phyloP scores from a whole-genome alignment of 495 filamentous ascomycete genomes.

The Penicillium chermesinum region DNA sequence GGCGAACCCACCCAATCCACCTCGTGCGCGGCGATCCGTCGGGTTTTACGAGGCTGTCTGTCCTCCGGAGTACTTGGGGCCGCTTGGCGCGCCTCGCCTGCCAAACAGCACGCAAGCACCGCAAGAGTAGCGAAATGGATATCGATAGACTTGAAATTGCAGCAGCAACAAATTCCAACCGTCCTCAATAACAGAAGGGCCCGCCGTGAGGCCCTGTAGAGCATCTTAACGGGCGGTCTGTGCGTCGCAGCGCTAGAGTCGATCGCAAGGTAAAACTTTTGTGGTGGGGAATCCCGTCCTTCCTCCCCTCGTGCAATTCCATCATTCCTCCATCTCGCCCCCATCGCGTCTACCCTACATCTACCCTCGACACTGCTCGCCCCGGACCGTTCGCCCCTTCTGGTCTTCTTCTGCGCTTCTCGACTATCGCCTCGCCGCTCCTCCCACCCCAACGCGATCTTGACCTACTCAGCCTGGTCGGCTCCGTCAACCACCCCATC shows the following conservation, averaged over 20 bases:
- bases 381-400: conserved; percentile 6
- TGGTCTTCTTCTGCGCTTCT: not conserved
- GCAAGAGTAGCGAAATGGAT: too few species aligned
- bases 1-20: conserved; percentile 2
- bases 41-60: not conserved
- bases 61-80: not conserved
- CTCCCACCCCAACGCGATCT: conserved; percentile 3
- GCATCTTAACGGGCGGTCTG: conserved; percentile 11
- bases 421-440: conserved; percentile 6
- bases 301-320: conserved; percentile 18
- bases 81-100: not conserved
- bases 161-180: too few species aligned
- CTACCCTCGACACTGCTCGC: not conserved
- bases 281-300: conserved; percentile 22
- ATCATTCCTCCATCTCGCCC: conserved; percentile 1
- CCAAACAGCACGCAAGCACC: too few species aligned
- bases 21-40: conserved; percentile 7
- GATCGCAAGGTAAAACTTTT: conserved; percentile 24
- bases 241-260: conserved; percentile 18
- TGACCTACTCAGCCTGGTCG: conserved; percentile 7
- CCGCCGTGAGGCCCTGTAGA: not conserved
- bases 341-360: conserved; percentile 3
- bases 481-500: conserved; percentile 5
- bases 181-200: too few species aligned
- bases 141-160: too few species aligned